Evolutionary conservation across 495 filamentous ascomycete species (phyloP).

Genomic region (Lepraria neglecta): DNA sequence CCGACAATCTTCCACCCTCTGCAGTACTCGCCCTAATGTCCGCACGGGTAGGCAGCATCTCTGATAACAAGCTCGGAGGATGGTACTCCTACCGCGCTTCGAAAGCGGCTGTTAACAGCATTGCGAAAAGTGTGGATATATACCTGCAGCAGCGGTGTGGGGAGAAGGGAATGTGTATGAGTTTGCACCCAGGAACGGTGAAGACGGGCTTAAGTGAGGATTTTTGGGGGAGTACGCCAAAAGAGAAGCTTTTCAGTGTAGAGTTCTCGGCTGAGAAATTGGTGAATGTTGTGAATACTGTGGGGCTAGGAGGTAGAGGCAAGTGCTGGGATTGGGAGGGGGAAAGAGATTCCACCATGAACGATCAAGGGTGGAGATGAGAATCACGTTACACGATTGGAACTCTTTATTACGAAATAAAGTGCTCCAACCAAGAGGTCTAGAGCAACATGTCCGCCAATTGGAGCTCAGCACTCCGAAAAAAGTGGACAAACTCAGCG

Average conservation of each 20-base stretch:
- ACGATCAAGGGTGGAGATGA: too few relatives aligned
- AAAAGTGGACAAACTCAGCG: too few relatives aligned
- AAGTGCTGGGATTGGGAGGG: conserved; percentile 74
- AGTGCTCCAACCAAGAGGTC: too few relatives aligned
- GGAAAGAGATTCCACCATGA: conserved; percentile 61
- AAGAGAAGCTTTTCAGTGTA: conserved; percentile 56
- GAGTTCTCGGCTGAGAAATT: conserved; percentile 57
- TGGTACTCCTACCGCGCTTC: conserved; percentile 72
- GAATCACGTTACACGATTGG: too few relatives aligned
- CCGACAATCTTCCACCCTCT: conserved; percentile 33
- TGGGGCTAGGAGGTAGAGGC: conserved; percentile 51
- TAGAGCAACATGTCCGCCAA: too few relatives aligned
- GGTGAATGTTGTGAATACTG: conserved; percentile 45
- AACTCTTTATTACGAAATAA: too few relatives aligned
- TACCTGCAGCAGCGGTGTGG: conserved; percentile 49
- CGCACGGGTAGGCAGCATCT: conserved; percentile 67
- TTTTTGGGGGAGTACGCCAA: conserved; percentile 57
- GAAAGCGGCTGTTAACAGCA: conserved; percentile 65
- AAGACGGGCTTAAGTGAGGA: conserved; percentile 65
- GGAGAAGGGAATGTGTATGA: conserved; percentile 56
- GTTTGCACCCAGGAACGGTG: conserved; percentile 80
- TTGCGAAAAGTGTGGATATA: conserved; percentile 69
- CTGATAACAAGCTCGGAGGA: conserved; percentile 63
- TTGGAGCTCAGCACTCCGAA: too few relatives aligned
- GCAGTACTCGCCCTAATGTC: conserved; percentile 65